phyloP scores from a whole-genome alignment of 257 asterid genomes.

The Phtheirospermum japonicum region DNA sequence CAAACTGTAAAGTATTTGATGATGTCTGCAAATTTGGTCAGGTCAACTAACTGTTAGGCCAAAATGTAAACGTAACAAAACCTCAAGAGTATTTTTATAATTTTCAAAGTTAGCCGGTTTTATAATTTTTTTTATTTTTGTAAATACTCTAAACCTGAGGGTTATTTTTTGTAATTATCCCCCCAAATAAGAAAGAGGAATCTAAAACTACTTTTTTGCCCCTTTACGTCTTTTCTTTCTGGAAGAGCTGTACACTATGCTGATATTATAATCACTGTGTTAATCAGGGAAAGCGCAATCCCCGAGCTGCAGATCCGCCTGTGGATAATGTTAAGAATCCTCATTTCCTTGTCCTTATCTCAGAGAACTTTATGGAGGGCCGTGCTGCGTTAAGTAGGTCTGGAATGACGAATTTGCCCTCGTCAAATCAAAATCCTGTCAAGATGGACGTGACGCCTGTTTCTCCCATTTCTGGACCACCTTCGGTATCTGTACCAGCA shows the following conservation, averaged over 20 bases:
- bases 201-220: not conserved
- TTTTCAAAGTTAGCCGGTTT: not conserved
- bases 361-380: conserved; percentile 79
- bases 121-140: not conserved
- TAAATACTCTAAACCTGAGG: not conserved
- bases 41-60: not conserved
- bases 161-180: not conserved
- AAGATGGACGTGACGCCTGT: conserved; percentile 63
- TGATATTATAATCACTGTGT: conserved; percentile 28
- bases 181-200: not conserved
- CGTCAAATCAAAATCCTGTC: conserved; percentile 58
- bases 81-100: not conserved
- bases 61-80: too few relatives aligned
- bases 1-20: too few relatives aligned
- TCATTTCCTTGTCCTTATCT: conserved; percentile 78
- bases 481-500: conserved; percentile 55
- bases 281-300: conserved; percentile 72
- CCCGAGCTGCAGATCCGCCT: conserved; percentile 60
- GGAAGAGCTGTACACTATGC: conserved; percentile 20
- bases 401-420: conserved; percentile 54
- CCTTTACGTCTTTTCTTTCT: conserved; percentile 13
- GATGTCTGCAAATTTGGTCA: not conserved
- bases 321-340: conserved; percentile 74
- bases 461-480: conserved; percentile 60
- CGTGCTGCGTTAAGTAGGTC: conserved; percentile 63